Evolutionary conservation across 1,284 basidiomycete species (phyloP), one percentile per base, ranked within the genome.

Genomic region (Trametes polyzona): DNA sequence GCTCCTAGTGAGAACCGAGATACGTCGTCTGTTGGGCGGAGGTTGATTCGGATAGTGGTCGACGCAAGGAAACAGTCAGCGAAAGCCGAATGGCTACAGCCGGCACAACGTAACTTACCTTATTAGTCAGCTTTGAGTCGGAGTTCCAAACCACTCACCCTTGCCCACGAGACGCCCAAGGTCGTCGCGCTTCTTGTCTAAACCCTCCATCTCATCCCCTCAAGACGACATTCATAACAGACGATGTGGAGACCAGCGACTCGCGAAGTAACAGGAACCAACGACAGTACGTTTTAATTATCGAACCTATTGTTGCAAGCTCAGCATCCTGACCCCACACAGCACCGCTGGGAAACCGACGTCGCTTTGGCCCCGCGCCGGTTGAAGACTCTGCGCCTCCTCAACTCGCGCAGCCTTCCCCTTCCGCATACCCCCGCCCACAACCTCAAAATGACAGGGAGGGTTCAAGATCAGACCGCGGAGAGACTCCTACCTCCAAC

Each of bases 231-330:
- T 78, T 76, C 72, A 71, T 65, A 19, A 21, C 12, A 70, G 48
- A 61, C 65, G 61, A 94, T 95, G 92, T 95, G 92, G 92, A 87
- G 89, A 77, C 91, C 90, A 58, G 92, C 92, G 60, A 93, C 90
- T 61, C 83, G 85, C 59, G 86, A 90, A 74, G 88, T 92, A 41
- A 88, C 88, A 32, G 90, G 90, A 58, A 92, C 90, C n/a, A 92
- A 92, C 61, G 90, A 92, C 30, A 88, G 89, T 88, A 41, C 58
- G 78, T 72, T 16, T 47, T 35, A n/a, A n/a, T 48, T 49, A 64
- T 62, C 21, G 26, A 12, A 4, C 11, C 4, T 24, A 2, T 27
- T 42, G 51, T 9, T 16, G 17, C 6, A 16, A 16, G 3, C 44
- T 46, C n/a, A n/a, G 12, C 54, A 62, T 61, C 47, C 63, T 69